These are phyloP conservation scores for Cryomyces minteri DNA, from an alignment of 495 filamentous ascomycete species.

Conservation along the genomic window DNA sequence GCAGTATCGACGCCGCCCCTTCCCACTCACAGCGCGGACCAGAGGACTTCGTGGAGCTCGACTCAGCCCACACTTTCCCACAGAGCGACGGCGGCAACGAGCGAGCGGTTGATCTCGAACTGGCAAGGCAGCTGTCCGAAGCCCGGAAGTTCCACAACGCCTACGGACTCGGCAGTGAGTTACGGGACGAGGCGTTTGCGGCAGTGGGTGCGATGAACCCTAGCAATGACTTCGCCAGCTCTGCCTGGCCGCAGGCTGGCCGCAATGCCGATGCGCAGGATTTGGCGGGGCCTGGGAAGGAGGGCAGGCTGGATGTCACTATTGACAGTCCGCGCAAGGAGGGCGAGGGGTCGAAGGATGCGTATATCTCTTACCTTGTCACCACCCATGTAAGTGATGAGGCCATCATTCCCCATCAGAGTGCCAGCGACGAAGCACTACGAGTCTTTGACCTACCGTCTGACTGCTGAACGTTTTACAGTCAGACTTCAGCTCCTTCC, in stretches of 20 bases:
- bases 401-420: neutral
- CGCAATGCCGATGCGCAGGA: neutral
- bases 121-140: too few species aligned
- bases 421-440: neutral
- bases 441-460: neutral
- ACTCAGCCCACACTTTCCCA: too few species aligned
- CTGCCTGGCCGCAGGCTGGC: neutral
- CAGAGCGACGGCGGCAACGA: too few species aligned
- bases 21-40: too few species aligned
- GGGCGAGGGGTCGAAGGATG: slow-evolving; percentile 92
- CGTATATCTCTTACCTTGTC: slow-evolving; percentile 87
- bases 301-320: slow-evolving; percentile 64
- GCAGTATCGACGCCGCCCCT: too few species aligned
- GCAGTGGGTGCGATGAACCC: too few species aligned
- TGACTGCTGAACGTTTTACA: slow-evolving; percentile 17
- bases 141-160: too few species aligned
- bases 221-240: too few species aligned
- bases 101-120: too few species aligned
- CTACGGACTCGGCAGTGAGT: too few species aligned
- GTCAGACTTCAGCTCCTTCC: slow-evolving; percentile 89
- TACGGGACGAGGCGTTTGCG: too few species aligned
- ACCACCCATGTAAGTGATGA: slow-evolving; percentile 56
- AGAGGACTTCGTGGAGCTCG: too few species aligned
- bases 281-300: slow-evolving; percentile 7
- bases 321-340: slow-evolving; percentile 77